Evolutionary conservation across 108 stramenopile genomes (phyloP).

Genomic region (Skeletonema marinoi): DNA sequence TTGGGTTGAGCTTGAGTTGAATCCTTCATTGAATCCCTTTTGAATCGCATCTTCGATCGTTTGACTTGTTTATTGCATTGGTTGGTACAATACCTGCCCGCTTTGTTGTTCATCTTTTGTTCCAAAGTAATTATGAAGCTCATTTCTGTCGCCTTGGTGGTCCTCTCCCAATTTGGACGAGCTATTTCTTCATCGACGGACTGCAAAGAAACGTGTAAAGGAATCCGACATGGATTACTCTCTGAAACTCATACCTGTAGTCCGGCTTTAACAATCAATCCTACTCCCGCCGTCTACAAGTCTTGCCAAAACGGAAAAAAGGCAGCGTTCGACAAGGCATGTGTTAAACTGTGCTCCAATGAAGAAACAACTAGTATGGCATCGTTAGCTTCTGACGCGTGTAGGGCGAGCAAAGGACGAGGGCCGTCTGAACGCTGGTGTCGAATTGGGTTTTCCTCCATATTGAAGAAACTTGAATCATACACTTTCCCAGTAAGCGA

Average conservation of each 20-base stretch:
- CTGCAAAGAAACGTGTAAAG: conserved; percentile 29
- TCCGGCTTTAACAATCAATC: conserved; percentile 8
- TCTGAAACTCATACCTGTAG: conserved; percentile 1
- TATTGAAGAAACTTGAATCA: conserved; percentile 18
- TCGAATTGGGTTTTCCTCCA: conserved; percentile 6
- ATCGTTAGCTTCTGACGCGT: conserved; percentile 9
- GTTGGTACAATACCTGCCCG: too few relatives aligned
- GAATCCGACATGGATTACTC: conserved; percentile 18
- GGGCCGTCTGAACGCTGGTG: conserved; percentile 21
- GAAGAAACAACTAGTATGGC: background rate
- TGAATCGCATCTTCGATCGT: too few relatives aligned
- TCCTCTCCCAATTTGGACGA: background rate
- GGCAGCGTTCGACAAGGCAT: conserved; percentile 32
- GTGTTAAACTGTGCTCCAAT: conserved; percentile 18
- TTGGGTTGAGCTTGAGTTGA: too few relatives aligned
- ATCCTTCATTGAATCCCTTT: too few relatives aligned
- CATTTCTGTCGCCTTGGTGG: background rate
- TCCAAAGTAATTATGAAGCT: background rate
- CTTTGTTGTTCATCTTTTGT: background rate
- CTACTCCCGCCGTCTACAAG: conserved; percentile 25
- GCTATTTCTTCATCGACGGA: background rate
- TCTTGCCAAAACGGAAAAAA: conserved; percentile 35
- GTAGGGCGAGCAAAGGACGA: conserved; percentile 5
- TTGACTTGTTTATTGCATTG: too few relatives aligned
- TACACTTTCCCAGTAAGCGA: background rate